Conservation (phyloP, 2,329 filamentous ascomycete species). For the Colletotrichum siamense region DNA sequence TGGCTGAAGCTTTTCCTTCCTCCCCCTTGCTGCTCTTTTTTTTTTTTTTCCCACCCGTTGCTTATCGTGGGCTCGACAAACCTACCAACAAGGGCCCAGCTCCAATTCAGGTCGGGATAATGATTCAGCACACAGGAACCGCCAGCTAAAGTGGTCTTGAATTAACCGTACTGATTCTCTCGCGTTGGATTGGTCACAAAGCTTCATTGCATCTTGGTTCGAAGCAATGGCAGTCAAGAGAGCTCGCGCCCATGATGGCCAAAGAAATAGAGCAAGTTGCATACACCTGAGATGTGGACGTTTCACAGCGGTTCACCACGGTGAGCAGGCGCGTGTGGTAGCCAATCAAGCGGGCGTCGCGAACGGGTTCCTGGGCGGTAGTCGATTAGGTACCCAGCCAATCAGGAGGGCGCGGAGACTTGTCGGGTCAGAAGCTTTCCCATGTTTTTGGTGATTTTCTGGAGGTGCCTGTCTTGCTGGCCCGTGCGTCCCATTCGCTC, state of each 20-base stretch:
- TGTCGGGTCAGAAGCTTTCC: background rate
- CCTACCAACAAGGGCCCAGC: too few relatives aligned
- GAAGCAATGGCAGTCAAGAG: rapidly evolving
- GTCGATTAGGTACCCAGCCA: background rate
- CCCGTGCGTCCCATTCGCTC: background rate
- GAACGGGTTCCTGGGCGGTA: constrained; percentile 4
- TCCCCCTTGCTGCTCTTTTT: too few relatives aligned
- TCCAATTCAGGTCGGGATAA: too few relatives aligned
- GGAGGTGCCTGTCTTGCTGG: background rate
- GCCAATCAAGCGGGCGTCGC: background rate
- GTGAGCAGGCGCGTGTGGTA: background rate
- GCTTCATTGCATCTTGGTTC: too few relatives aligned
- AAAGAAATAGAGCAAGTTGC: background rate
- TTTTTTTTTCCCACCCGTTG: too few relatives aligned
- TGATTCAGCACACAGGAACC: too few relatives aligned
- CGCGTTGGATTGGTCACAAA: too few relatives aligned
- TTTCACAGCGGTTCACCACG: background rate
- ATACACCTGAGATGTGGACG: background rate
- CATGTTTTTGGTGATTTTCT: background rate
- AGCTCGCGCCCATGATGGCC: background rate
- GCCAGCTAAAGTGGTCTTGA: too few relatives aligned
- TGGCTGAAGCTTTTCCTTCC: too few relatives aligned
- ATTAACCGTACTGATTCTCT: too few relatives aligned
- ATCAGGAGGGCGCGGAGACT: background rate
- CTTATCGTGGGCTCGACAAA: too few relatives aligned